phyloP scores from a whole-genome alignment of 768 basidiomycete species.

The Suillus ampliporus region DNA sequence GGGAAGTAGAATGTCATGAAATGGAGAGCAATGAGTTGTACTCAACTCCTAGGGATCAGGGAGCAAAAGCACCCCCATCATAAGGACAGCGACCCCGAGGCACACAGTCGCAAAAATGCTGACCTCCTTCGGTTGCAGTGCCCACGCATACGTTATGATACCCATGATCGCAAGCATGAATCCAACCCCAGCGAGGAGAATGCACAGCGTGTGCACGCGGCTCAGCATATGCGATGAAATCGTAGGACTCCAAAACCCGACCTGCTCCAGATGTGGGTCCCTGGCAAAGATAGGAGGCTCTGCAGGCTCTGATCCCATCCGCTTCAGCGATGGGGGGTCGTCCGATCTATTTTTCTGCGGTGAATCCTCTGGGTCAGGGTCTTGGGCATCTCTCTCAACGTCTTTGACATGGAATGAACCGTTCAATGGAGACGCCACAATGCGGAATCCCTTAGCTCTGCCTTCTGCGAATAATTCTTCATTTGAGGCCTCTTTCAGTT shows the following conservation, averaged over 20 bases:
- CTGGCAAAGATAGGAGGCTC: constrained; percentile 44
- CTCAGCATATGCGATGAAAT: constrained; percentile 52
- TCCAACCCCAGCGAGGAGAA: constrained; percentile 50
- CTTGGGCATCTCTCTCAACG: constrained; percentile 16
- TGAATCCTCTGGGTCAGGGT: not conserved
- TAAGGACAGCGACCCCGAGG: constrained; percentile 42
- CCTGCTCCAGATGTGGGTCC: constrained; percentile 57
- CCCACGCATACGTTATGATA: constrained; percentile 58
- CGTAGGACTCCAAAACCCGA: constrained; percentile 47
- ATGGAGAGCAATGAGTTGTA: not conserved
- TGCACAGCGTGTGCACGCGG: constrained; percentile 54
- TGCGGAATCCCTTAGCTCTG: constrained; percentile 9
- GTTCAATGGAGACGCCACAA: constrained; percentile 28
- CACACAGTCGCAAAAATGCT: constrained; percentile 49
- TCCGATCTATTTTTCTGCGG: not conserved
- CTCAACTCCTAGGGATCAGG: not conserved
- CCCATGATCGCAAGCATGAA: constrained; percentile 58
- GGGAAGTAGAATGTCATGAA: not conserved
- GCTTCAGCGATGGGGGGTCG: not conserved
- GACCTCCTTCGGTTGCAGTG: constrained; percentile 48
- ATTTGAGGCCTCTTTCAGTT: constrained; percentile 55
- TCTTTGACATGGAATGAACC: constrained; percentile 18
- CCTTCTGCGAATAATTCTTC: constrained; percentile 49
- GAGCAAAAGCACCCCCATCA: constrained; percentile 12
- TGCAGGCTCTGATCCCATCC: constrained; percentile 12